Evolutionary conservation across 2,329 filamentous ascomycete genomes (phyloP), one percentile per base, ranked within the genome.

Genomic region (Penicillium sp.): DNA sequence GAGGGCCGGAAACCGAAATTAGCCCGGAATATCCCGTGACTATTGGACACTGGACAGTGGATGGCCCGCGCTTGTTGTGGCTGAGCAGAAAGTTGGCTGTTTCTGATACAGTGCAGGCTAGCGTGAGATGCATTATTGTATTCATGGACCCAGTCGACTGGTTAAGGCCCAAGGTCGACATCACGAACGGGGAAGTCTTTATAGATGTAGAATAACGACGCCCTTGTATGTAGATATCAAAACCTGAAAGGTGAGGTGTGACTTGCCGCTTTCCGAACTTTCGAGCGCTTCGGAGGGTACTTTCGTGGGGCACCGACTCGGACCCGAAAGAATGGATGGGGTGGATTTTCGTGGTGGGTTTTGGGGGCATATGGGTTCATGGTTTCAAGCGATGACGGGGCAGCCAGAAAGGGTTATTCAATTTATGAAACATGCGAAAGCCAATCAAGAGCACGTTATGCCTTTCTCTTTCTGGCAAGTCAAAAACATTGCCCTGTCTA

Each of bases 21-120:
- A 50, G 48, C 26, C 48, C 48, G 48, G 48, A n/a, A 50, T 50
- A 26, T 50, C 30, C 48, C 48, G 48, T 30, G 35, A 41, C 15
- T 41, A 41, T 41, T 41, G 3, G 35, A 41, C 35, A 41, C 35
- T 41, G 35, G 35, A 41, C 35, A 41, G 8, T 41, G 35, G 15
- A 41, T 41, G 35, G 35, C 35, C 31, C 35, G 11, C 35, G 35
- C 35, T 41, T 41, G 35, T 41, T 41, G 35, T 41, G 35, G 35
- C 35, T 41, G 35, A 41, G 35, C 35, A 41, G 11, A 41, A 9
- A 41, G 11, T 15, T 41, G 35, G 35, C 35, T 13, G 35, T 41
- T 41, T 41, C 35, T 41, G 35, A 41, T 41, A 41, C 35, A 41
- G 35, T 41, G 35, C 35, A 41, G 13, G 13, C 13, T 17, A 41